Base-by-base conservation (phyloP, 208 protist species). In the Wallacemonas sp. region DNA sequence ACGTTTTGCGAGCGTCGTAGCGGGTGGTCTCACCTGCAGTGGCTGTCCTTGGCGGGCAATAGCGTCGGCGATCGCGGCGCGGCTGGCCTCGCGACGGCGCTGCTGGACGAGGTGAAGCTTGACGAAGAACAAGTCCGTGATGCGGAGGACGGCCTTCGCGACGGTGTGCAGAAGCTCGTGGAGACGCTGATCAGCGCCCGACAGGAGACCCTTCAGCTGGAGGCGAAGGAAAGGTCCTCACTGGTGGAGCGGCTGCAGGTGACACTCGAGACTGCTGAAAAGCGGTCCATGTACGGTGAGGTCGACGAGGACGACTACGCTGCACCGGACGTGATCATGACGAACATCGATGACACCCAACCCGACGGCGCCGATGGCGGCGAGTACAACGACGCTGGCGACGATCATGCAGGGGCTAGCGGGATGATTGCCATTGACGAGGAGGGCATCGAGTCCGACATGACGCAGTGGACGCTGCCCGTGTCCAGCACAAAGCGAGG, bases 1-100 rank as follows among this genome's bases (percentile, higher is more conserved):
- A 69, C 67, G 41, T 87, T 82, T 57, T 91, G 87, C 64, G 55
- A 72, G 28, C 79, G 84, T 12, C 83, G 85, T 16, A 91, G 84
- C 59, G 91, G 91, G 7, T 96, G 91, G 91, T 91, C 86, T 20
- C 87, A 72, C 38, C 39, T 96, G 25, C 71, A 89, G 50, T 64
- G 66, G 26, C 57, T 96, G n/a, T 32, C 74, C 11, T 54, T 96
- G 68, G 77, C 83, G 20, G 84, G 84, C 12, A 96, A 94, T 66
- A 67, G 61, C 16, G 70, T 96, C 28, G 79, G 81, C 14, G 87
- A 92, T 64, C 38, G 64, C 39, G 91, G 87, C 3, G 78, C 79
- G 11, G 67, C 26, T 46, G 65, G 55, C 5, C 38, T 93, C 11
- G 84, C 87, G 2, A 20, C 29, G 10, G 39, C 78, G 16, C 72